Evolutionary conservation across 1,284 basidiomycete species (phyloP).

Genomic region (Ganoderma multipileum): DNA sequence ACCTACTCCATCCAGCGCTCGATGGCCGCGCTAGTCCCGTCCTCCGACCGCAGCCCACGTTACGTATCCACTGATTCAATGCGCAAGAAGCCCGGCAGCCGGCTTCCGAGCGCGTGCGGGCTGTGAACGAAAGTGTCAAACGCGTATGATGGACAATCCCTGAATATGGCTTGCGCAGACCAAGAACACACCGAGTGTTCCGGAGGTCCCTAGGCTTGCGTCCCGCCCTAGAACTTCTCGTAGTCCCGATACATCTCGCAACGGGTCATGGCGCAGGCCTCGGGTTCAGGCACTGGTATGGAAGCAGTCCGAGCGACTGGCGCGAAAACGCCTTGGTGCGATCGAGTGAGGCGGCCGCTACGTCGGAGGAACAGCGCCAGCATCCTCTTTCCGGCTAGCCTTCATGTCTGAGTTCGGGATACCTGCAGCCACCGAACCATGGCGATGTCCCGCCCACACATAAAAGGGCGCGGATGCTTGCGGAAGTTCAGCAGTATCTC

Average conservation of each 20-base stretch:
- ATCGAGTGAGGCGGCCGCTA: constrained; percentile 24
- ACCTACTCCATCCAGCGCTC: constrained; percentile 14
- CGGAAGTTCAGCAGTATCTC: not conserved
- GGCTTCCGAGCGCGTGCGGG: constrained; percentile 20
- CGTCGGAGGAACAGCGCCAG: constrained; percentile 22
- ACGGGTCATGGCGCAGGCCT: constrained; percentile 13
- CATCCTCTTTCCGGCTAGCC: constrained; percentile 30
- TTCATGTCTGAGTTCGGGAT: constrained; percentile 23
- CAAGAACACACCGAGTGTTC: constrained; percentile 20
- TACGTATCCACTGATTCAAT: constrained; percentile 22
- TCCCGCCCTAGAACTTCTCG: not conserved
- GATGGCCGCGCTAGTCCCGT: constrained; percentile 23
- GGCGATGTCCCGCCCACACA: constrained; percentile 24
- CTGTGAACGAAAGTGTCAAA: constrained; percentile 23
- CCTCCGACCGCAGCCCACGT: constrained; percentile 27
- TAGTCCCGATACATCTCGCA: constrained; percentile 23
- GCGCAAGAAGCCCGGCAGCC: constrained; percentile 22
- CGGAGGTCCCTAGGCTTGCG: constrained; percentile 5
- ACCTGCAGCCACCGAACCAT: constrained; percentile 19
- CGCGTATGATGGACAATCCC: constrained; percentile 17
- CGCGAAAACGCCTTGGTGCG: constrained; percentile 11
- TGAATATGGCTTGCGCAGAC: constrained; percentile 8
- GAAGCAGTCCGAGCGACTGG: constrained; percentile 24
- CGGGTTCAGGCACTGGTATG: constrained; percentile 27
- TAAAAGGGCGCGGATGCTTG: constrained; percentile 28